Base-by-base conservation (phyloP, 768 basidiomycete species). In the Trametes meyenii region DNA sequence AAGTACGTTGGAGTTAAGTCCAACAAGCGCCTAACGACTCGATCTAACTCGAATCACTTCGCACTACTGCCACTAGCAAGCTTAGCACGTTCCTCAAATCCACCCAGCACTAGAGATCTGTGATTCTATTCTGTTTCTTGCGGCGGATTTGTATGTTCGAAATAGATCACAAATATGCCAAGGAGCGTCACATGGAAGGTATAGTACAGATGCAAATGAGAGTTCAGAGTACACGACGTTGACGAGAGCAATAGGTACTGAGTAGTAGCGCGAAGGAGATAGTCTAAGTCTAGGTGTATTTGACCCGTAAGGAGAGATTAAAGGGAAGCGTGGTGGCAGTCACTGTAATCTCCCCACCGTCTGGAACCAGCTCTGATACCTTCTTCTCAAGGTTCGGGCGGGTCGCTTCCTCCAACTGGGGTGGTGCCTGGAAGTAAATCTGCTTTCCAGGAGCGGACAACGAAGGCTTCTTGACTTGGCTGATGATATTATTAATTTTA, bases 381-480 rank as follows among this genome's bases (percentile, higher is more conserved):
- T 83, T 88, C 81, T 92, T 96, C 71, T 87, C 83, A 50, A 99
- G 79, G 73, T 99, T 98, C 5, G 90, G 88, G n/a, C 93, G 85
- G 8, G 95, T 98, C 7, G 86, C 86, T 71, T 86, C 79, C 73
- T 97, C 93, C 14, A 99, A 82, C 70, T 94, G 92, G 5, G 94
- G 92, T 8, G 97, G 96, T 1, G 92, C 92, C 73, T 96, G 94
- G 73, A 95, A 86, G 79, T 97, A 99, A 40, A 98, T 87, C 39
- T 89, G 90, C 67, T 81, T 84, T 23, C 81, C 82, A 5, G 86
- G 80, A 0, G 87, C 85, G 4, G 96, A 92, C 17, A 99, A 74
- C 0, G 97, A 98, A 0, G 97, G 97, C 71, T 88, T 94, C 78
- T 95, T 96, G 77, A 98, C 90, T 85, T 98, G 97, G 65, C 97